Evolutionary conservation across 352 stramenopile species (phyloP), one percentile per base, ranked within the genome.

Genomic region (Labyrinthula sp.): DNA sequence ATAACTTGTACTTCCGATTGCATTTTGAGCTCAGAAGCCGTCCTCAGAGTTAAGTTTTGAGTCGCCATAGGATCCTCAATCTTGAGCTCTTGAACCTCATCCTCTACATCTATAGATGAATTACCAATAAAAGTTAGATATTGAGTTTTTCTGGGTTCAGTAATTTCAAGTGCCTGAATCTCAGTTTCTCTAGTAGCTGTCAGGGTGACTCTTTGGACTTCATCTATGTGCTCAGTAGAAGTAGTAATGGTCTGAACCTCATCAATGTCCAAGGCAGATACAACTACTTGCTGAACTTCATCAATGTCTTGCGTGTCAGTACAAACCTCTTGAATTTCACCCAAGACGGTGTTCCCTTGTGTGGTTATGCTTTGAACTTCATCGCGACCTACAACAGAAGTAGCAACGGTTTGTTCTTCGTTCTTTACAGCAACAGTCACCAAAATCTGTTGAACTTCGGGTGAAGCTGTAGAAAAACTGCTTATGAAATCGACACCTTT

Each of bases 391-490:
- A 62, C 68, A 24, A 87, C 80, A 1, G 56, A 63, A 0, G 69
- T 89, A 7, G 79, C 79, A 1, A 96, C 72, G 3, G 82, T 82
- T 56, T 96, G 83, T 4, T 82, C 61, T 58, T 96, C 86, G 56
- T 96, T 96, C 10, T 69, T 82, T 8, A 96, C 84, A 40, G 82
- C 66, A 5, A 90, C 77, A 0, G 78, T 89, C 0, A 75, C 80
- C 49, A 84, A 68, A 3, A 95, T 73, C 35, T 74, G 75, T 48
- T 95, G 84, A 35, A 89, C 75, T 61, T 93, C 85, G 33, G n/a
- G n/a, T n/a, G n/a, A n/a, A n/a, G n/a, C n/a, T n/a, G n/a, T n/a
- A n/a, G n/a, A n/a, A n/a, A n/a, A n/a, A n/a, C n/a, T n/a, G n/a
- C n/a, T n/a, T n/a, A n/a, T n/a, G n/a, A n/a, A n/a, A n/a, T n/a